Evolutionary conservation across 371 early-diverging fungal species (phyloP).

Genomic region (Mucor irregularis): DNA sequence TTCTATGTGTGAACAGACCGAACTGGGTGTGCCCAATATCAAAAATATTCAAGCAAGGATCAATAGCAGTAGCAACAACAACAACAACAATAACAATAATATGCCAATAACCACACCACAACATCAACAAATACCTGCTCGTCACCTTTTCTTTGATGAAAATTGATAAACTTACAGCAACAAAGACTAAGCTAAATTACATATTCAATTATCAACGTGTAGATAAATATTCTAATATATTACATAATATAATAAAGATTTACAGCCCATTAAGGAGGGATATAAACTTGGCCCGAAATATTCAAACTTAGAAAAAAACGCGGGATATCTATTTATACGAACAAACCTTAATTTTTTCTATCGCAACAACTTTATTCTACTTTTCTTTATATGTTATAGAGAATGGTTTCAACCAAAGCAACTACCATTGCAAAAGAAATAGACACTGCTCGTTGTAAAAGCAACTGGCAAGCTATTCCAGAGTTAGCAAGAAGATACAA

Average conservation of each 20-base stretch:
- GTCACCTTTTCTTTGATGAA: no score
- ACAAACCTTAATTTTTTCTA: background rate
- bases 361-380: background rate
- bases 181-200: no score
- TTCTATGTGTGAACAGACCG: no score
- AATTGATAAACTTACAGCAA: no score
- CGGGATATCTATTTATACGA: background rate
- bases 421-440: conserved; percentile 46
- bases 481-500: conserved; percentile 68
- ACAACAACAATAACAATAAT: background rate
- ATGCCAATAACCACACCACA: background rate
- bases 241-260: no score
- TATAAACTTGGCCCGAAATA: no score
- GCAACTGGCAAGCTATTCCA: conserved; percentile 57
- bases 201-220: no score
- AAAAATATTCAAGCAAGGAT: conserved; percentile 22
- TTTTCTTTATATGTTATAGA: background rate
- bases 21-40: conserved; percentile 36
- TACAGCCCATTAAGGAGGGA: no score
- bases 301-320: background rate
- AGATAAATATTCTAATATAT: no score
- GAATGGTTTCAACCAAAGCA: conserved; percentile 31
- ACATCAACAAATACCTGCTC: no score
- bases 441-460: conserved; percentile 60
- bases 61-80: background rate